Evolutionary conservation across 176 grass and related monocot genomes (phyloP), one percentile per base, ranked within the genome.

Genomic region (Eragrostis curvula): DNA sequence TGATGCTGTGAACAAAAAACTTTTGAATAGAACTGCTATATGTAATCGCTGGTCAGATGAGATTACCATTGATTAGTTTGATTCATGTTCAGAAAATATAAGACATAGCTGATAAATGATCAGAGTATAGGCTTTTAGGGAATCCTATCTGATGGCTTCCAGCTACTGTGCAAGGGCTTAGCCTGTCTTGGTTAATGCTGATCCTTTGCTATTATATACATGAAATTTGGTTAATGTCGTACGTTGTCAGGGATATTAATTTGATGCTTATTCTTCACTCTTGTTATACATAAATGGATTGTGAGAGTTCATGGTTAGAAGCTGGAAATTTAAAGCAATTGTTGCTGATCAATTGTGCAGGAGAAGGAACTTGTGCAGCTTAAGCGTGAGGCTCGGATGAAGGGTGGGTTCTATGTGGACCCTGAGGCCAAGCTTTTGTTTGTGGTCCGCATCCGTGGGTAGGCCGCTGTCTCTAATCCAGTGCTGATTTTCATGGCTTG

Each of bases 351-450:
- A 3, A 17, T 48, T 53, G n/a, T 41, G 64, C 87, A 98, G 96
- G 96, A 93, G 53, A 93, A 89, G 82, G 92, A 98, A 71, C 81
- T 98, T 51, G 85, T 98, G n/a, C 88, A 75, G 69, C 87, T 98
- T 18, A 98, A 98, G 84, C 89, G 92, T 10, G 96, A 98, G 74
- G 92, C 96, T 12, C 79, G 96, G 81, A 47, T 95, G 79, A 98
- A 98, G 83, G 96, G 96, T 72, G 96, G 96, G 10, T 98, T 98
- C 88, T 98, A 98, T 75, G 95, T 97, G 12, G 83, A 81, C 58
- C 95, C 95, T 57, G 95, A 97, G 79, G 78, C 89, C 52, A 97
- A 97, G 74, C 82, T 97, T 32, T 69, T 97, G 44, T 97, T 97
- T 81, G 91, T 97, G 9, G 44, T 97, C 67, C 85, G 95, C 36